phyloP scores from a whole-genome alignment of 2,329 filamentous ascomycete genomes.

The Coniochaeta sp. region DNA sequence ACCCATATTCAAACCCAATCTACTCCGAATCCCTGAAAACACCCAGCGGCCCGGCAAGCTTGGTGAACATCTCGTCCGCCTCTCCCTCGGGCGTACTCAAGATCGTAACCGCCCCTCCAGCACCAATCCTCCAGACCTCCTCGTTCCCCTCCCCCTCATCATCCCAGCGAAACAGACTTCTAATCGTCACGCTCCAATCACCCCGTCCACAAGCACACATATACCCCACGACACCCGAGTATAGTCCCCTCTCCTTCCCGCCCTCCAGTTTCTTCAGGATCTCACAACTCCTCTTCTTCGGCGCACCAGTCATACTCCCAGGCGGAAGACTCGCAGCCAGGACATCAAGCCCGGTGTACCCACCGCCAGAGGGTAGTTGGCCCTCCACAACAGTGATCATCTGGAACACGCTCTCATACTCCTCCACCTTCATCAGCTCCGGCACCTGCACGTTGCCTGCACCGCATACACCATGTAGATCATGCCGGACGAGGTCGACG shows the following conservation, averaged over 20 bases:
- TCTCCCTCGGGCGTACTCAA: slow-evolving; percentile 75
- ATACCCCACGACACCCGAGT: slow-evolving; percentile 86
- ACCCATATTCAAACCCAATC: not conserved
- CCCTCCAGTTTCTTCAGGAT: slow-evolving; percentile 65
- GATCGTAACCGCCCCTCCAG: slow-evolving; percentile 83
- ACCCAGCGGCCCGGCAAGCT: slow-evolving; percentile 53
- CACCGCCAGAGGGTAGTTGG: slow-evolving; percentile 32
- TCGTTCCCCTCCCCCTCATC: slow-evolving; percentile 46
- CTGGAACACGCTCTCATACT: slow-evolving; percentile 85
- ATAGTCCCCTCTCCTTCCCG: slow-evolving; percentile 60
- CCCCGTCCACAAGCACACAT: slow-evolving; percentile 78
- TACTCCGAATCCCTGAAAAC: slow-evolving; percentile 31
- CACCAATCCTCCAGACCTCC: slow-evolving; percentile 76
- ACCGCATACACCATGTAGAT: slow-evolving; percentile 79
- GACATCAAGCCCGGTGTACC: slow-evolving; percentile 63
- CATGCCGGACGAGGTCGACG: slow-evolving; percentile 90
- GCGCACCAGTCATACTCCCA: slow-evolving; percentile 93
- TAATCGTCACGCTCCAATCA: slow-evolving; percentile 88
- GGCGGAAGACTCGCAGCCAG: slow-evolving; percentile 75
- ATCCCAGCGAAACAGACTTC: slow-evolving; percentile 70
- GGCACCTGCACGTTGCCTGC: slow-evolving; percentile 66
- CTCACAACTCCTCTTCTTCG: slow-evolving; percentile 88
- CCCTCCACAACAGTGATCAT: slow-evolving; percentile 87
- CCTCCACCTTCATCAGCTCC: slow-evolving; percentile 78
- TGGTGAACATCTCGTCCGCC: slow-evolving; percentile 84